Percentiles rank a stretch among this genome's conserved stretches.
These are phyloP conservation scores for Dactylellina drechsleri DNA, from an alignment of 2,329 filamentous ascomycete species.

Conservation along the genomic window DNA sequence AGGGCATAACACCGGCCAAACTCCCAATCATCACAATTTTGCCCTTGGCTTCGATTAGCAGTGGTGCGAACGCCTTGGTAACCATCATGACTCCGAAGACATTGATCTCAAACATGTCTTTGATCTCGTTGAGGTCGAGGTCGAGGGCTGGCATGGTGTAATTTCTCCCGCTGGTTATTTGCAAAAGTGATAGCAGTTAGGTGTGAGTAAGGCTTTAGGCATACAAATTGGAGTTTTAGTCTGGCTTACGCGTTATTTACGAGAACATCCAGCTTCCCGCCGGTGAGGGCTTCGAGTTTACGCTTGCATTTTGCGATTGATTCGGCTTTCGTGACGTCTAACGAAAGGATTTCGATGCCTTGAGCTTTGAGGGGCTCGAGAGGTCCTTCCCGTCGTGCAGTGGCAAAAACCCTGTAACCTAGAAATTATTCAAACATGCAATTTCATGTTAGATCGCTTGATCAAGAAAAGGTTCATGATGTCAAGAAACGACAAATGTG, in stretches of 20 bases:
- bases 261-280: slow-evolving; percentile 69
- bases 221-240: too few species aligned
- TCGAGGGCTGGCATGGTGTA: slow-evolving; percentile 61
- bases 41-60: slow-evolving; percentile 60
- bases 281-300: slow-evolving; percentile 65
- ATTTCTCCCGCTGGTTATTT: slow-evolving; percentile 58
- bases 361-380: slow-evolving; percentile 64
- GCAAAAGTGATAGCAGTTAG: background rate
- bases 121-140: slow-evolving; percentile 54
- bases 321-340: slow-evolving; percentile 68
- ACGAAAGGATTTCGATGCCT: slow-evolving; percentile 66
- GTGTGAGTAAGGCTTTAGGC: too few species aligned
- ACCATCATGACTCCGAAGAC: slow-evolving; percentile 62
- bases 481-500: background rate
- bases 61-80: slow-evolving; percentile 62
- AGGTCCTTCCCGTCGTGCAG: slow-evolving; percentile 67
- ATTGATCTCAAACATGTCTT: slow-evolving; percentile 62
- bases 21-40: slow-evolving; percentile 64
- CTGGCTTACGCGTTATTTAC: slow-evolving; percentile 69
- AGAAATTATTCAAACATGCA: background rate
- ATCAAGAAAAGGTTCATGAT: too few species aligned
- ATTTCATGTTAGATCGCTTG: too few species aligned
- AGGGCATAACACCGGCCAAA: slow-evolving; percentile 59
- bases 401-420: slow-evolving; percentile 70
- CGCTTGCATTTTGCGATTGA: slow-evolving; percentile 67